A percentile compares a stretch with the other conserved stretches of the same genome.
Evolutionary conservation across 495 filamentous ascomycete genomes (phyloP).

Genomic region (Hyaloscypha hepaticicola): DNA sequence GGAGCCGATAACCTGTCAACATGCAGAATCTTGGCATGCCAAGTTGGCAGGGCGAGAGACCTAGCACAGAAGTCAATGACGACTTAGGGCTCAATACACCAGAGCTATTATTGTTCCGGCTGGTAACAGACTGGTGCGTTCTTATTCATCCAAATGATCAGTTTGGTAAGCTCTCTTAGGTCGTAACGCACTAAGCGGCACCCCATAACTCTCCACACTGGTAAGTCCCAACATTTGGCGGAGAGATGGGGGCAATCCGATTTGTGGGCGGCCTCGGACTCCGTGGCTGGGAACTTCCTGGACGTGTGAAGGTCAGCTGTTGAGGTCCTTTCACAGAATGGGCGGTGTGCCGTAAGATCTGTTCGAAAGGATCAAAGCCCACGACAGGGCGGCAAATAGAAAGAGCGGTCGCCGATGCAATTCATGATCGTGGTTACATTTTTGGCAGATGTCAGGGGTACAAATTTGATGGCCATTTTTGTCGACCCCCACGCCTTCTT

Average conservation of each 20-base stretch:
- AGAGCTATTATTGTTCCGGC: neutral
- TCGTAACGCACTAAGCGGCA: too few species aligned
- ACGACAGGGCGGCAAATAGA: neutral
- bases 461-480: slow-evolving; percentile 5
- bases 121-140: neutral
- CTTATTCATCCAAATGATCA: neutral
- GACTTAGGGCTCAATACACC: neutral
- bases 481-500: neutral
- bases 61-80: neutral
- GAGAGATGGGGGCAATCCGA: neutral
- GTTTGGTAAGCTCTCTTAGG: neutral
- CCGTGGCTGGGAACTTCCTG: neutral
- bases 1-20: neutral
- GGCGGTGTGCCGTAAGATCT: slow-evolving; percentile 13
- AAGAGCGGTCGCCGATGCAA: neutral
- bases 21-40: neutral
- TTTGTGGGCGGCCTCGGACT: neutral
- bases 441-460: neutral
- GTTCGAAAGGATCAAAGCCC: neutral
- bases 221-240: neutral
- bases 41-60: neutral
- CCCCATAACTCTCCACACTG: too few species aligned
- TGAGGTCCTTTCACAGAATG: neutral
- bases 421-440: neutral
- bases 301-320: slow-evolving; percentile 4